A percentile compares a stretch with the other conserved stretches of the same genome.
These are phyloP conservation scores for Populus hybrid DNA, from an alignment of 441 rosid genomes.

Conservation along the genomic window DNA sequence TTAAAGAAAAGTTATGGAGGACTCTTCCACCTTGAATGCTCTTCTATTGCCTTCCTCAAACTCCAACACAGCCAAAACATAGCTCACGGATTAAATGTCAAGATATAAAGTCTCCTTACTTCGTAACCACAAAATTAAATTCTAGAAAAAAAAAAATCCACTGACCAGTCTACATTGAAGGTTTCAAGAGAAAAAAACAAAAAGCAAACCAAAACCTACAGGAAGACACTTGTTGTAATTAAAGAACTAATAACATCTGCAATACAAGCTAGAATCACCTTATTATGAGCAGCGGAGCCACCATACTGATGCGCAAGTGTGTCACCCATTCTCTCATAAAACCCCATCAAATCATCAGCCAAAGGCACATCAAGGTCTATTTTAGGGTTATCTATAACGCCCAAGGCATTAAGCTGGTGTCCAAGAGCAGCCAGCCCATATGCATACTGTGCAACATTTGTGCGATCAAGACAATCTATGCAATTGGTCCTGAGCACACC, in stretches of 20 bases:
- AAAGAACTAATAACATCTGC: conserved; percentile 4
- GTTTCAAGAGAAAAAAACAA: not conserved
- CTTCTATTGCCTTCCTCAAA: not conserved
- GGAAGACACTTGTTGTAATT: conserved; percentile 1
- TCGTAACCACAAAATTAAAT: not conserved
- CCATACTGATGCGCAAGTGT: conserved; percentile 98
- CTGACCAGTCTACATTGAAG: not conserved
- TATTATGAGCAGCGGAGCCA: conserved; percentile 59
- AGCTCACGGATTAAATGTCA: not conserved
- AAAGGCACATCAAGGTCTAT: conserved; percentile 78
- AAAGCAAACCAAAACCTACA: conserved; percentile 10
- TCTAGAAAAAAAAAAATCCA: not conserved
- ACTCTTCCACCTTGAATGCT: not conserved
- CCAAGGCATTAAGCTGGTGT: conserved; percentile 73
- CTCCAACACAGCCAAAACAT: not conserved
- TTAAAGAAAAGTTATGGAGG: not conserved
- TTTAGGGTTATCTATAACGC: conserved; percentile 57
- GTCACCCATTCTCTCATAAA: conserved; percentile 98
- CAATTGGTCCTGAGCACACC: conserved; percentile 98
- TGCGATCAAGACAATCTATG: no score
- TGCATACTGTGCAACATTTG: no score
- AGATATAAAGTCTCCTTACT: not conserved
- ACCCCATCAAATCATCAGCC: conserved; percentile 83
- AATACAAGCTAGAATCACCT: conserved; percentile 8
- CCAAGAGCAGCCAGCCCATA: no score